phyloP scores from a whole-genome alignment of 2,329 filamentous ascomycete species.

The Nemania diffusa region DNA sequence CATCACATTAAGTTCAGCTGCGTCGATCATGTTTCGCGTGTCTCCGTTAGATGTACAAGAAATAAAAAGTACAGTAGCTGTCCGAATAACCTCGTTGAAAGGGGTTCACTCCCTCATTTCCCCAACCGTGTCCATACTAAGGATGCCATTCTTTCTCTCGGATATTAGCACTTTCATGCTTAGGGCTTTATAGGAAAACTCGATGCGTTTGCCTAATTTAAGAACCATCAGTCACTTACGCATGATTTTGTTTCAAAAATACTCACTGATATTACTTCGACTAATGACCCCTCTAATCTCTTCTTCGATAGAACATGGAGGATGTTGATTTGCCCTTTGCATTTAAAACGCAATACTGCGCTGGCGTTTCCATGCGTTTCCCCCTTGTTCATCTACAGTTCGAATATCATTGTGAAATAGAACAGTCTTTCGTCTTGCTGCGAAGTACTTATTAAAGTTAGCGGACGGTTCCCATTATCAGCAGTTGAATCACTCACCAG shows the following conservation, averaged over 20 bases:
- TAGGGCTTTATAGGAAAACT: slow-evolving; percentile 36
- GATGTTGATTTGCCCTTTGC: slow-evolving; percentile 34
- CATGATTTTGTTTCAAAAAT: not conserved
- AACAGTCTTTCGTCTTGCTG: slow-evolving; percentile 41
- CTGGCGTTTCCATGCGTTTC: slow-evolving; percentile 39
- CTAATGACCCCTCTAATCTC: slow-evolving; percentile 40
- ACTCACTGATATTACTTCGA: slow-evolving; percentile 39
- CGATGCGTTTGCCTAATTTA: slow-evolving; percentile 37
- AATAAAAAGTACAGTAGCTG: slow-evolving; percentile 41
- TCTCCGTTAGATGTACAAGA: slow-evolving; percentile 31
- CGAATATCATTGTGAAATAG: slow-evolving; percentile 37
- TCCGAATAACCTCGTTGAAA: slow-evolving; percentile 38
- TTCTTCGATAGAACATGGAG: slow-evolving; percentile 36
- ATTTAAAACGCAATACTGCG: slow-evolving; percentile 36
- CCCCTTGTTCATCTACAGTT: slow-evolving; percentile 25
- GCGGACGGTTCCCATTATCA: not conserved
- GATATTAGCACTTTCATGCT: slow-evolving; percentile 44
- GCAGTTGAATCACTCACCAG: slow-evolving; percentile 27
- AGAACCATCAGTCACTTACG: not conserved
- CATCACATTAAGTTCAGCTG: slow-evolving; percentile 38
- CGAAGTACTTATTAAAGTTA: slow-evolving; percentile 38
- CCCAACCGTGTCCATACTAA: not conserved
- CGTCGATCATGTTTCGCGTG: slow-evolving; percentile 38
- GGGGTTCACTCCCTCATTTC: slow-evolving; percentile 24
- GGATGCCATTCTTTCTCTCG: slow-evolving; percentile 31